Evolutionary conservation across 139 green algal genomes (phyloP), one percentile per base, ranked within the genome.

Genomic region (Picochlorum sp.): DNA sequence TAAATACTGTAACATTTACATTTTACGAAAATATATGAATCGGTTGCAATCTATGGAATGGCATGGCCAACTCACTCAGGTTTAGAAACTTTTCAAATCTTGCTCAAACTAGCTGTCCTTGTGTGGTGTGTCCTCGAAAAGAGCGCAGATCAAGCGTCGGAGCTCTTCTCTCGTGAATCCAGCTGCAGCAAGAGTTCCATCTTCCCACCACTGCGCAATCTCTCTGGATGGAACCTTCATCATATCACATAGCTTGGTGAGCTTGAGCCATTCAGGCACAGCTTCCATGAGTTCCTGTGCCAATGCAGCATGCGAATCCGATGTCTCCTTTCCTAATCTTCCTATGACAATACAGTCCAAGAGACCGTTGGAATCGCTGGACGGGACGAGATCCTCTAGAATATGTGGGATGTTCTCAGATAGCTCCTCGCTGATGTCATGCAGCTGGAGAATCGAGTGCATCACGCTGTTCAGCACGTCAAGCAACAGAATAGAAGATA

Each of bases 361-460:
- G 47, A 54, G 18, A 7, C 47, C 47, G n/a, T 23, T 21, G 15
- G 16, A 9, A 54, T 21, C 47, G n/a, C n/a, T 54, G 18, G 16
- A 26, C 6, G 47, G 47, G 6, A 54, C 47, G 16, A 52, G 21
- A 28, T 45, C 20, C 13, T 50, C 41, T 26, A 57, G 45, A n/a
- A 83, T 79, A 15, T 55, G 52, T 2, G 77, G 74, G 49, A 83
- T 71, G n/a, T 79, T 66, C 62, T 80, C 61, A 1, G 69, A 79
- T n/a, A 81, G 72, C 34, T 82, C 70, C 37, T 75, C 66, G 4
- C 52, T 74, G 21, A 83, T 83, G 74, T 82, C 74, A 1, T 47
- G 56, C 44, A 82, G 57, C 5, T 26, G 14, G 47, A 83, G 57
- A 41, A 83, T 44, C 24, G 67, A 54, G 9, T 63, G 73, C 74